Conservation (phyloP, 1,284 basidiomycete genomes). For the Irpex rosettiformis region DNA sequence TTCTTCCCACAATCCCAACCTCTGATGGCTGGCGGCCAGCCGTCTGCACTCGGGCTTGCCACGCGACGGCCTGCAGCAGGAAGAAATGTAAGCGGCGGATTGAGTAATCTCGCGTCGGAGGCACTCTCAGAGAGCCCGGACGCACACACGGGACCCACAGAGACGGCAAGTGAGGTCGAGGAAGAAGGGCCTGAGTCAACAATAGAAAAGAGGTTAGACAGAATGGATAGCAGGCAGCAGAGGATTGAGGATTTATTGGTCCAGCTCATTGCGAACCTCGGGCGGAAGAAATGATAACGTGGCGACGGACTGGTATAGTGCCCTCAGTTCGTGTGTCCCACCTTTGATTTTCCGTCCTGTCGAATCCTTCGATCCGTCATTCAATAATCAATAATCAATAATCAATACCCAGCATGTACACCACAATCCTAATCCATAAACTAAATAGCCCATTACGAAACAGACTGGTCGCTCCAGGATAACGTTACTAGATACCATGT, state of each 20-base stretch:
- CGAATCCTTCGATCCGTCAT: not conserved
- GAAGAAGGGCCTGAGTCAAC: conserved; percentile 30
- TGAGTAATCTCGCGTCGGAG: conserved; percentile 19
- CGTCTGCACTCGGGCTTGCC: not conserved
- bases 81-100: conserved; percentile 13
- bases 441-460: not conserved
- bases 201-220: conserved; percentile 43
- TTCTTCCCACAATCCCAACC: not conserved
- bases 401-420: not conserved
- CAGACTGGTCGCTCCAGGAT: not conserved
- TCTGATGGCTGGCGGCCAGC: not conserved
- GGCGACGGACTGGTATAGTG: not conserved
- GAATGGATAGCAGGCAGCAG: conserved; percentile 60
- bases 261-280: conserved; percentile 26
- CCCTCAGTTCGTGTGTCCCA: too few relatives aligned
- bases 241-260: conserved; percentile 61
- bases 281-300: not conserved
- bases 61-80: conserved; percentile 21
- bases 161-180: conserved; percentile 41
- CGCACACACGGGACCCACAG: conserved; percentile 22
- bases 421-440: not conserved
- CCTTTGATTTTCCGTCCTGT: not conserved
- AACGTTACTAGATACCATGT: not conserved
- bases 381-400: not conserved
- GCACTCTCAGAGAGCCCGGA: conserved; percentile 33